Base-by-base conservation (phyloP, 2,329 filamentous ascomycete genomes). In the Drechslera avenae region DNA sequence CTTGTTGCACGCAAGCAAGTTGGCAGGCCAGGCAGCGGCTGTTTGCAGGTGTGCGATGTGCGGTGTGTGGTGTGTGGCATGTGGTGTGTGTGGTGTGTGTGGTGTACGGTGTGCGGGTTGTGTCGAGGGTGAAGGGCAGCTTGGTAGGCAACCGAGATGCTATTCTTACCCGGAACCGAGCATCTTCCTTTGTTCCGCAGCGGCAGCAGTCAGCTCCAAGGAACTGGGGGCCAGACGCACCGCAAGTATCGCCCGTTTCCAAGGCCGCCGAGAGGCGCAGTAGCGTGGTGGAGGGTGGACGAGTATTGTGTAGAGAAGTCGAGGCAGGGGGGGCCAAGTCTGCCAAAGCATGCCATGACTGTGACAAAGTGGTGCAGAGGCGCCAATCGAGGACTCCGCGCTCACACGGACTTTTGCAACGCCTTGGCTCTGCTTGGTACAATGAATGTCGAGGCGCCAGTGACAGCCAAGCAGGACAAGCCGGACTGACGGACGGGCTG, bases 391-490 rank as follows among this genome's bases (percentile, higher is more conserved):
- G 51, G 46, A 39, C 34, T 44, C 46, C 43, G 49, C 51, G 44
- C 31, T 37, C 52, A 56, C 49, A 55, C 47, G 44, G 36, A 51
- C 45, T 23, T 39, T 46, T 59, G 52, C 49, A 34, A 56, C 56
- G 58, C 50, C 60, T 60, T 63, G 56, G 54, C 54, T 47, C 45
- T 57, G 52, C 58, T 61, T 61, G 56, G 58, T 59, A 39, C 33
- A 50, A 50, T 51, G 51, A 47, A 21, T 17, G 16, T 10, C 7
- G 21, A 28, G 21, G 18, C 46, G 28, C 41, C 36, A 42, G 44
- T 39, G 30, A 43, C 59, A 47, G 60, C 62, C 60, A 63, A 66
- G 64, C 18, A 56, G 34, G 54, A 66, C 62, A 64, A 64, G 62
- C 59, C 62, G 62, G 61, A 57, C 37, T 52, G 59, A 57, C 61